A percentile compares a stretch with the other conserved stretches of the same genome.
Evolutionary conservation across 2,329 filamentous ascomycete genomes (phyloP).

Genomic region (Trichoderma sp.): DNA sequence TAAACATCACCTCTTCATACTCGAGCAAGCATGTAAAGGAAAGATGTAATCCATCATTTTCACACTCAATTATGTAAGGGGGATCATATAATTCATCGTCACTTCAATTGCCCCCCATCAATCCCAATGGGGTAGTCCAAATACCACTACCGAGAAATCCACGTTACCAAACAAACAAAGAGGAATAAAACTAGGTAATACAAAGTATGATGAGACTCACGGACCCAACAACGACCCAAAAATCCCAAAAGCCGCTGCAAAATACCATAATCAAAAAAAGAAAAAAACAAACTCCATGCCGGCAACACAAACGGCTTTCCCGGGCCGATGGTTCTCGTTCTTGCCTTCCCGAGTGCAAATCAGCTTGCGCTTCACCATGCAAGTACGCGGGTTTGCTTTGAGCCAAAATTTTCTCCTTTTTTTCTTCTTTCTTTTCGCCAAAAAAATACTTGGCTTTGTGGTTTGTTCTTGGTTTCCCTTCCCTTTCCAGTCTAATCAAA

Average conservation of each 20-base stretch:
- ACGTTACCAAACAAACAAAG: slow-evolving; percentile 11
- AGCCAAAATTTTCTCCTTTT: slow-evolving; percentile 2
- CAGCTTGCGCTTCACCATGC: neutral
- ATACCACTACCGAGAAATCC: neutral
- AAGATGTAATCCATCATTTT: no score
- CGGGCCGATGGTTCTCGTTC: neutral
- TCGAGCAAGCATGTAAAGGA: no score
- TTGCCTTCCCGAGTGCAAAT: slow-evolving; percentile 12
- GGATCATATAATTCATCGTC: neutral
- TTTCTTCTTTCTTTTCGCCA: neutral
- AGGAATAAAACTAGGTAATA: slow-evolving; percentile 19
- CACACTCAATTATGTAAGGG: no score
- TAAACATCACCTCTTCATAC: neutral
- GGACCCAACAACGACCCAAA: slow-evolving; percentile 28
- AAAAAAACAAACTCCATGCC: slow-evolving; percentile 29
- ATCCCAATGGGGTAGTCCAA: neutral
- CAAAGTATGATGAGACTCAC: neutral
- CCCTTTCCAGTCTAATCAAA: slow-evolving; percentile 26
- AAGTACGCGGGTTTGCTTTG: neutral
- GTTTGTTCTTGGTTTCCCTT: slow-evolving; percentile 4
- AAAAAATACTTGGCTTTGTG: neutral
- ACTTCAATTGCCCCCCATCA: neutral
- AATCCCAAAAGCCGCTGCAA: slow-evolving; percentile 28
- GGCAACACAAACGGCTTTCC: slow-evolving; percentile 8
- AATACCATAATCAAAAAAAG: neutral